phyloP scores from a whole-genome alignment of 1,284 basidiomycete species.

The Heterobasidion parviporum region DNA sequence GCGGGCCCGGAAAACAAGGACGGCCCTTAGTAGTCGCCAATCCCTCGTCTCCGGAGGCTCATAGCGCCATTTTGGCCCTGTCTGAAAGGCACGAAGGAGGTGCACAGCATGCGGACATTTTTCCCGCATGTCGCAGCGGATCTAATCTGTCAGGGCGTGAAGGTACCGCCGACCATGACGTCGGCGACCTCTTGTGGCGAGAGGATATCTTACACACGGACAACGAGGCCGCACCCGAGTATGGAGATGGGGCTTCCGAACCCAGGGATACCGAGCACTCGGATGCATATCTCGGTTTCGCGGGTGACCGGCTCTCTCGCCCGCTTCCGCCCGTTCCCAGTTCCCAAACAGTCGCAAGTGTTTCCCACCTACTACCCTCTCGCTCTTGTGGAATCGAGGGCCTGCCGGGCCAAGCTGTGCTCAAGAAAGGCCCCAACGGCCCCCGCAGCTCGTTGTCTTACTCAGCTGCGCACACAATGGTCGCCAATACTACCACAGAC shows the following conservation, averaged over 20 bases:
- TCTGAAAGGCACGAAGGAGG: background rate
- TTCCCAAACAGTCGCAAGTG: background rate
- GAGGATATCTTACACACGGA: background rate
- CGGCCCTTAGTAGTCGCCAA: background rate
- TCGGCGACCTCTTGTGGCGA: background rate
- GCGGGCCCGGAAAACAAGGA: background rate
- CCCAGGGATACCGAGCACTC: no score
- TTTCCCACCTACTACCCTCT: no score
- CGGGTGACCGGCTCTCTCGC: background rate
- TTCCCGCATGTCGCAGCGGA: no score
- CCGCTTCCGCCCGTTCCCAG: background rate
- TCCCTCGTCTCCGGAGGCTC: background rate
- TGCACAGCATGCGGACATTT: no score
- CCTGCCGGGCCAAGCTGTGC: background rate
- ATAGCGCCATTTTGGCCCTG: background rate
- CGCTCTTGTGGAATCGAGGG: background rate
- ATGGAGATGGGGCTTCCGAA: background rate
- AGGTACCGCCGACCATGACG: background rate
- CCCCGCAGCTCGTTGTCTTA: background rate
- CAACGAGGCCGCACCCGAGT: background rate
- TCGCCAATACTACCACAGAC: no score
- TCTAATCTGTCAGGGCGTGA: no score
- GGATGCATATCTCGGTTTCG: no score
- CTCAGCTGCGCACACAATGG: background rate
- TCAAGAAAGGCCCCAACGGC: background rate